These are phyloP conservation scores for Chalaropsis ovoidea DNA, from an alignment of 2,329 filamentous ascomycete species.

Conservation along the genomic window DNA sequence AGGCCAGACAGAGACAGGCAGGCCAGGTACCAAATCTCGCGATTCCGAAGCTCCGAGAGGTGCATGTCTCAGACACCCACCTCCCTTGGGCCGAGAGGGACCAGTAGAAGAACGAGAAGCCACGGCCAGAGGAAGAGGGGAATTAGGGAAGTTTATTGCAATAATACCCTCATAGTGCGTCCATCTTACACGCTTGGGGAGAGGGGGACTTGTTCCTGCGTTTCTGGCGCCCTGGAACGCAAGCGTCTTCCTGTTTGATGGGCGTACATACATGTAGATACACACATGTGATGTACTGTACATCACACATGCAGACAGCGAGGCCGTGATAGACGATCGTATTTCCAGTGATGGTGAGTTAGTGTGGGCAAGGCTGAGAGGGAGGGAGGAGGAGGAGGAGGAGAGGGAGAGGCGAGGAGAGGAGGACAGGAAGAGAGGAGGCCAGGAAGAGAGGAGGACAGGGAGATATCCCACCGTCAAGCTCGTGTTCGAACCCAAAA, in stretches of 20 bases:
- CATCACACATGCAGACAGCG: neutral
- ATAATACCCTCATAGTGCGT: neutral
- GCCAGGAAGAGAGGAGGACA: too few species aligned
- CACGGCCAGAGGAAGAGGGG: neutral
- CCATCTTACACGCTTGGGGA: constrained; percentile 1
- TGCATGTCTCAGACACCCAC: neutral
- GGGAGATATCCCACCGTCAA: too few species aligned
- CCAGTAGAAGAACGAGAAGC: neutral
- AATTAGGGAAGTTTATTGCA: constrained; percentile 4
- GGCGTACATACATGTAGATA: neutral
- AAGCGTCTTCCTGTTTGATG: neutral
- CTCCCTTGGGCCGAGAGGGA: neutral
- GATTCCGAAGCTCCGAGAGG: constrained; percentile 7
- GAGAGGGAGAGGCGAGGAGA: too few species aligned
- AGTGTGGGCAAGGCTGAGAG: neutral
- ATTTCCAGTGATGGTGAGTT: neutral
- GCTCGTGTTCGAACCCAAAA: neutral
- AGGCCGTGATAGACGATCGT: neutral
- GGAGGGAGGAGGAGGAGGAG: neutral
- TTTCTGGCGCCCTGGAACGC: neutral
- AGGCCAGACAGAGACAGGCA: too few species aligned
- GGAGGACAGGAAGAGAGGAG: too few species aligned
- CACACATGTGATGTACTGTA: too few species aligned
- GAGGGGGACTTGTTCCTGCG: neutral
- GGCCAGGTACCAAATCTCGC: neutral